Base-by-base conservation (phyloP, 768 basidiomycete species). In the Collybia mongolica region DNA sequence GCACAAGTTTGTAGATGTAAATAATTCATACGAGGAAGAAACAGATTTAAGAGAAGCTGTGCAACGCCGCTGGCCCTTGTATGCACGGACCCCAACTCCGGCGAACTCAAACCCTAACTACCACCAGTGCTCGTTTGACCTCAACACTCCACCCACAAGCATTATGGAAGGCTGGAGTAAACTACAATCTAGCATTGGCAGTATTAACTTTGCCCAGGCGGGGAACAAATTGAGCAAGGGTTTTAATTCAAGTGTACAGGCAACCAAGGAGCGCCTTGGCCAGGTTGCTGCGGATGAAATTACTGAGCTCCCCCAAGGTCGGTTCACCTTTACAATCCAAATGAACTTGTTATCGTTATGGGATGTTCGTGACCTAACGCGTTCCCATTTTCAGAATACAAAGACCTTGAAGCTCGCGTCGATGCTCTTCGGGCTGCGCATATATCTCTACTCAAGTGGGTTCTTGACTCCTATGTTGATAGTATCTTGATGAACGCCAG, bases 381-480 rank as follows among this genome's bases (percentile, higher is more conserved):
- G 38, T 8, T 26, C 19, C 11, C 35, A 14, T 17, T 26, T 54
- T n/a, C 73, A 91, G 96, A 99, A 68, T 99, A 98, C 79, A 94
- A 87, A 62, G 92, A 96, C 64, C 84, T 99, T 56, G 97, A 99
- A 70, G 77, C 86, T 40, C 88, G 93, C 49, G 97, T 98, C 36
- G 97, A 99, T 69, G 93, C 92, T 24, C 82, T 99, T 46, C 82
- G 84, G 56, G 72, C 79, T 39, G 87, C 91, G 4, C 93, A 96
- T 63, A 63, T 87, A 46, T 63, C 79, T 2, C 54, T 98, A 44
- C 77, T 95, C 70, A 97, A 87, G 92, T 90, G 56, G 48, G 81
- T 23, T 18, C 24, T 49, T 24, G n/a, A 39, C 43, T 19, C 38
- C 19, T 28, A 12, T 29, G 41, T 50, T 26, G 35, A 23, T 38